Evolutionary conservation across 176 grass and related monocot species (phyloP).

Genomic region (Raddia distichophylla): DNA sequence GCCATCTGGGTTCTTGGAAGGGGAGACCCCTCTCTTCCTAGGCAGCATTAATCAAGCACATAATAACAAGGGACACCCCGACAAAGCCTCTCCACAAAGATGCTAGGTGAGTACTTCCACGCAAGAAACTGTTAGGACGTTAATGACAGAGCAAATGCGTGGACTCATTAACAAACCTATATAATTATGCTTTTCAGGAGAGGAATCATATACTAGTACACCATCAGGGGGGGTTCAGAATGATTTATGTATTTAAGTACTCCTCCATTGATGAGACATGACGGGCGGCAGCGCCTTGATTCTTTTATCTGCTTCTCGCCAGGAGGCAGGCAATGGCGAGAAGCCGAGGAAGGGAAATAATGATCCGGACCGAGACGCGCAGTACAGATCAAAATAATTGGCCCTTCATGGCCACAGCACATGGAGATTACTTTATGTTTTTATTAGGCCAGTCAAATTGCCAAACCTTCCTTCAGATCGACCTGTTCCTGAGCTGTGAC

Average conservation of each 20-base stretch:
- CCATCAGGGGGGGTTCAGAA: not conserved
- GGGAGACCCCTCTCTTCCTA: slow-evolving; percentile 1
- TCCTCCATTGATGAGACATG: not conserved
- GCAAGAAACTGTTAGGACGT: slow-evolving; percentile 35
- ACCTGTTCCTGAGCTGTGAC: not conserved
- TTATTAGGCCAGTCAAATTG: slow-evolving; percentile 26
- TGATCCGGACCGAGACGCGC: not conserved
- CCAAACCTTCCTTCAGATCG: slow-evolving; percentile 1
- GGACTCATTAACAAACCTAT: not conserved
- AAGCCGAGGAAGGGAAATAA: not conserved
- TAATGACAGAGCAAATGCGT: slow-evolving; percentile 32
- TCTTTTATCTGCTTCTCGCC: slow-evolving; percentile 31
- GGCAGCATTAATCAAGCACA: slow-evolving; percentile 7
- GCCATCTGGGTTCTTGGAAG: not conserved
- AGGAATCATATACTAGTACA: not conserved
- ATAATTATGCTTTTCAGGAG: not conserved
- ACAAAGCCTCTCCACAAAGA: slow-evolving; percentile 26
- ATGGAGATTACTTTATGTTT: not conserved
- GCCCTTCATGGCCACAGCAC: not conserved
- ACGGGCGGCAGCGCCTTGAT: slow-evolving; percentile 38
- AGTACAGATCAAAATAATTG: slow-evolving; percentile 24
- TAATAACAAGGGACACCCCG: not conserved
- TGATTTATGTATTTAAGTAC: not conserved
- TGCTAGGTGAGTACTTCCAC: slow-evolving; percentile 32
- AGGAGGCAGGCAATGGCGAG: slow-evolving; percentile 28